Base-by-base conservation (phyloP, 371 early-diverging fungal species). In the Mortierella sp. region DNA sequence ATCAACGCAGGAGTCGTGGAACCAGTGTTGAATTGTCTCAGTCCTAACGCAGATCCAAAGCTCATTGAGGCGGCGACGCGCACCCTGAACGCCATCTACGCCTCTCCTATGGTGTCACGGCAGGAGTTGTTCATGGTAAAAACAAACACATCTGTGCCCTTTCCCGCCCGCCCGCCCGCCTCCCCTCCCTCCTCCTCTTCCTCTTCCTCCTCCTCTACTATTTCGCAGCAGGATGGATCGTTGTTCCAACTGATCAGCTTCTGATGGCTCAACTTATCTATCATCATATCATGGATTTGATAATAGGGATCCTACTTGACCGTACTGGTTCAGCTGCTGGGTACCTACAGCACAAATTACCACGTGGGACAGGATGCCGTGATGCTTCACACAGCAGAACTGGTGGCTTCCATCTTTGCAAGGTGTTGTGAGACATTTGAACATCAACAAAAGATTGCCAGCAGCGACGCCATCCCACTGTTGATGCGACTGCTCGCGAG, bases 81-180 rank as follows among this genome's bases (percentile, higher is more conserved):
- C 41, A 92, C 93, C 21, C 66, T 94, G 28, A 91, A 91, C 61
- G 87, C 92, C 9, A 85, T 93, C n/a, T 91, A 90, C 55, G 83
- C 85, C 25, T 84, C 83, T 9, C 82, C 88, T 12, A 79, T 80
- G n/a, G 82, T 83, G n/a, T 80, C 83, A 25, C 84, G 86, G 29
- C 82, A 82, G 43, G 85, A 86, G 19, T 70, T 88, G 0, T 87
- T 89, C 56, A 79, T 81, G 69, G 92, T 89, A 82, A 68, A 67
- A 39, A 25, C 6, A 25, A n/a, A 37, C 37, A 57, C 24, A n/a
- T 17, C 34, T 34, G 17, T n/a, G n/a, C n/a, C n/a, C n/a, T n/a
- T n/a, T n/a, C n/a, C n/a, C n/a, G n/a, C n/a, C n/a, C n/a, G n/a
- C n/a, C n/a, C n/a, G n/a, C n/a, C n/a, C n/a, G n/a, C n/a, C n/a